Evolutionary conservation across 306 rosid species (phyloP), one percentile per base, ranked within the genome.

Genomic region (Cercis canadensis): DNA sequence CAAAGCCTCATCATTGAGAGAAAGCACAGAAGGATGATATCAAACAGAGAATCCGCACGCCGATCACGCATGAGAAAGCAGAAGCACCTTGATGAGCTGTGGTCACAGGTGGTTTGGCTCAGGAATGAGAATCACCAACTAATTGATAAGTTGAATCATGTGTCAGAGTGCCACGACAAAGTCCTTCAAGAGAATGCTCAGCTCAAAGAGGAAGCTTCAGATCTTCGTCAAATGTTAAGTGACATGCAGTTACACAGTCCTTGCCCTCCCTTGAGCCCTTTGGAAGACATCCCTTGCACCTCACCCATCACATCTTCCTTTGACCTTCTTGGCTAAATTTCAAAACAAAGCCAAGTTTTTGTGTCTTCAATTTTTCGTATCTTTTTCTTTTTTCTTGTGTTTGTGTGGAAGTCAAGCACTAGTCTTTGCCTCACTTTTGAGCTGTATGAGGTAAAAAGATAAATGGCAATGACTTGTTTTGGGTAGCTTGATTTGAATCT

Each of bases 91-190:
- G 97, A 94, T 69, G 99, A 94, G 72, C 89, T 94, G 4, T 94
- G 99, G 96, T 91, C 96, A 6, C 99, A 94, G 67, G 96, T 91
- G 16, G 78, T 89, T 49, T 94, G 99, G 99, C 86, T 91, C 3
- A 72, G 96, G 40, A 87, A 82, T 62, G 96, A 91, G 90, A 94
- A 94, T 31, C 89, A 85, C 40, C 92, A 86, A 43, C 88, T 94
- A 8, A 36, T 89, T 1, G 95, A 89, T 24, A 87, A 83, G 79
- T 74, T 94, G 53, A 87, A 83, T 84, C 86, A 78, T 62, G 91
- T 78, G 13, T 85, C 91, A 0, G 97, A 91, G 45, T 59, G 69
- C 70, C 96, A 86, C 49, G 95, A 86, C 16, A 82, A 52, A 33
- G 92, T 75, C 5, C 17, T 84, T 44, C 90, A 80, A 73, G 97